phyloP scores from a whole-genome alignment of 805 yeast genomes.

The Pichia occidentalis region DNA sequence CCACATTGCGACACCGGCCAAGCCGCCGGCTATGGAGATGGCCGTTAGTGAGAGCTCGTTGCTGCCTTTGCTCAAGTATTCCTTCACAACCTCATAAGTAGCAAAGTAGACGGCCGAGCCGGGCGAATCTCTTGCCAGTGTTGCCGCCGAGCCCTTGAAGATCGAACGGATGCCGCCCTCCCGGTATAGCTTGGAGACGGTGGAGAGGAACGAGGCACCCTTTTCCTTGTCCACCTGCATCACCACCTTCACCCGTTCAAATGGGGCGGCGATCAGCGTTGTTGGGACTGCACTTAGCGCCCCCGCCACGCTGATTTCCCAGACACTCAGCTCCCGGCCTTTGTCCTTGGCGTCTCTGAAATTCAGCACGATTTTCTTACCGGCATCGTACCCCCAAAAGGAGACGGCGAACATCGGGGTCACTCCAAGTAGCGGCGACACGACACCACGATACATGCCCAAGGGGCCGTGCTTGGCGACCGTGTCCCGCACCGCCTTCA shows the following conservation, averaged over 20 bases:
- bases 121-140: slow-evolving; percentile 95
- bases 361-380: slow-evolving; percentile 63
- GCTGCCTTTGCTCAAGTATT: slow-evolving; percentile 40
- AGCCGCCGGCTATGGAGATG: slow-evolving; percentile 86
- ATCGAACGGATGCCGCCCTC: slow-evolving; percentile 81
- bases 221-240: slow-evolving; percentile 57
- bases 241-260: slow-evolving; percentile 91
- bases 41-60: slow-evolving; percentile 61
- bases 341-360: slow-evolving; percentile 31
- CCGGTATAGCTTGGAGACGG: slow-evolving; percentile 59
- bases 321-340: too few relatives aligned
- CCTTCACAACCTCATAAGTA: slow-evolving; percentile 79
- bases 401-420: slow-evolving; percentile 98
- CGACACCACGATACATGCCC: slow-evolving; percentile 89
- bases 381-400: slow-evolving; percentile 97
- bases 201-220: slow-evolving; percentile 43
- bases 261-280: slow-evolving; percentile 94
- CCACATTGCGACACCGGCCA: slow-evolving; percentile 98
- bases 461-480: slow-evolving; percentile 63
- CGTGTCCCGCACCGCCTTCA: slow-evolving; percentile 64
- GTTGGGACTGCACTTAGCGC: slow-evolving; percentile 93
- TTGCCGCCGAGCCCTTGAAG: slow-evolving; percentile 87
- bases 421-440: slow-evolving; percentile 92
- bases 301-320: slow-evolving; percentile 84
- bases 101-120: slow-evolving; percentile 96